These are phyloP conservation scores for Rhodotorula sp. DNA, from an alignment of 1,284 basidiomycete genomes.

Conservation along the genomic window DNA sequence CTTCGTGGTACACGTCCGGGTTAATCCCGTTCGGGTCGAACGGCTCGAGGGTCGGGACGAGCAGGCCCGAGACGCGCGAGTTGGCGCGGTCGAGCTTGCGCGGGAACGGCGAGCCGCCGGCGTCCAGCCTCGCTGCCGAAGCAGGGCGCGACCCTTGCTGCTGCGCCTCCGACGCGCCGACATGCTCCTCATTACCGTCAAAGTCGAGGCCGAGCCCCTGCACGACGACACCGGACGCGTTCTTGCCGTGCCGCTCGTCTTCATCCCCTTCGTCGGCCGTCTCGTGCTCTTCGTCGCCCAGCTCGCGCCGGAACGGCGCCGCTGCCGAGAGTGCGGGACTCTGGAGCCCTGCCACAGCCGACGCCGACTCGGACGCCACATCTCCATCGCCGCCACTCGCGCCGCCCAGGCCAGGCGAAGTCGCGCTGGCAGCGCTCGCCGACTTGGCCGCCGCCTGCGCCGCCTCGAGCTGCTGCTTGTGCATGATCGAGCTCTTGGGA, in stretches of 20 bases:
- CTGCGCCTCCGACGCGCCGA: not conserved
- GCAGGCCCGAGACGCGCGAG: slow-evolving; percentile 13
- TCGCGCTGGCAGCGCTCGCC: not conserved
- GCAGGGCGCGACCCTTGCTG: not conserved
- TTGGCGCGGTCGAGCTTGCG: slow-evolving; percentile 13
- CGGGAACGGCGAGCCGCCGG: not conserved
- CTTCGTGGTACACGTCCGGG: slow-evolving; percentile 4
- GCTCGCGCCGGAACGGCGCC: slow-evolving; percentile 77
- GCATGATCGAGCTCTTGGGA: slow-evolving; percentile 4
- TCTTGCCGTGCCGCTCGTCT: not conserved
- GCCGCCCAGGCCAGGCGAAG: not conserved
- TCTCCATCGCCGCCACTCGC: not conserved
- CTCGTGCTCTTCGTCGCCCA: slow-evolving; percentile 68
- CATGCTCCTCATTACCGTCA: not conserved
- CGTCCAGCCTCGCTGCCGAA: not conserved
- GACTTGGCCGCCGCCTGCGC: not conserved
- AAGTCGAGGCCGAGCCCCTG: slow-evolving; percentile 21
- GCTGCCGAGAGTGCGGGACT: slow-evolving; percentile 63
- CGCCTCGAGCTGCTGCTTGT: not conserved
- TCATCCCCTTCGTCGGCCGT: slow-evolving; percentile 55
- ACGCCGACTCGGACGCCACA: not conserved
- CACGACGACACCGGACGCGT: not conserved
- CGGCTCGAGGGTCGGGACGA: slow-evolving; percentile 4
- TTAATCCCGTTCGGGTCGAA: not conserved
- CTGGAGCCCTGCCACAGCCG: slow-evolving; percentile 10